Conservation (phyloP, 2,329 filamentous ascomycete species). For the Colletotrichum horii region DNA sequence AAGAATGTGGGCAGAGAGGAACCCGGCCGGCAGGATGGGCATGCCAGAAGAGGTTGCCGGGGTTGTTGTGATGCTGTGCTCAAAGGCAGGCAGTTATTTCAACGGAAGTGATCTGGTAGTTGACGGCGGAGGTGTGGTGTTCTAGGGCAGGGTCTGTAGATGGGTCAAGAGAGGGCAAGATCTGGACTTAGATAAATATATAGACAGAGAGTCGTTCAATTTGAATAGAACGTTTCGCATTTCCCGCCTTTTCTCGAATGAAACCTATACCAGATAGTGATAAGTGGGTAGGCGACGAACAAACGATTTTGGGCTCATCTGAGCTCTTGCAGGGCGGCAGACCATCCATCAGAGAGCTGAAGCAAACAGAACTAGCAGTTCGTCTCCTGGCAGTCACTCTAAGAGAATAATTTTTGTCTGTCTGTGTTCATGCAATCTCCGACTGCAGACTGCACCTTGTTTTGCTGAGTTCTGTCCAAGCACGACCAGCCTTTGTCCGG, state of each 20-base stretch:
- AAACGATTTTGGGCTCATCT: not conserved
- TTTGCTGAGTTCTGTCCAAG: not conserved
- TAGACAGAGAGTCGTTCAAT: not conserved
- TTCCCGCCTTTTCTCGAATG: not conserved
- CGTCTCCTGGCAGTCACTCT: too few species aligned
- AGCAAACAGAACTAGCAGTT: too few species aligned
- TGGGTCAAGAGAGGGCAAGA: not conserved
- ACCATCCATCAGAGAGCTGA: too few species aligned
- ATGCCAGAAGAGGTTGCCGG: conserved; percentile 67
- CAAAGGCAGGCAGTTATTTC: conserved; percentile 69
- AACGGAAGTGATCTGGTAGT: conserved; percentile 70
- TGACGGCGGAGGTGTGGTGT: conserved; percentile 54
- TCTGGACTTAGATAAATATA: not conserved
- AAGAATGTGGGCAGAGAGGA: conserved; percentile 61
- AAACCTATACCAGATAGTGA: not conserved
- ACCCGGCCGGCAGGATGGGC: conserved; percentile 71
- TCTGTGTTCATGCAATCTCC: not conserved
- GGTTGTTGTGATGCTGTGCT: conserved; percentile 64
- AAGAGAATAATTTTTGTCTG: not conserved
- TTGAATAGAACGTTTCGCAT: not conserved
- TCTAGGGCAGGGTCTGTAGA: not conserved
- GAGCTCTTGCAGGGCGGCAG: not conserved
- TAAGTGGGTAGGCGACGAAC: not conserved
- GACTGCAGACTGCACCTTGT: not conserved
- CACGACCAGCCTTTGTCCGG: not conserved